A percentile compares a stretch with the other conserved stretches of the same genome.
Conservation (phyloP, 2,329 filamentous ascomycete species). For the Corynespora cassiicola region DNA sequence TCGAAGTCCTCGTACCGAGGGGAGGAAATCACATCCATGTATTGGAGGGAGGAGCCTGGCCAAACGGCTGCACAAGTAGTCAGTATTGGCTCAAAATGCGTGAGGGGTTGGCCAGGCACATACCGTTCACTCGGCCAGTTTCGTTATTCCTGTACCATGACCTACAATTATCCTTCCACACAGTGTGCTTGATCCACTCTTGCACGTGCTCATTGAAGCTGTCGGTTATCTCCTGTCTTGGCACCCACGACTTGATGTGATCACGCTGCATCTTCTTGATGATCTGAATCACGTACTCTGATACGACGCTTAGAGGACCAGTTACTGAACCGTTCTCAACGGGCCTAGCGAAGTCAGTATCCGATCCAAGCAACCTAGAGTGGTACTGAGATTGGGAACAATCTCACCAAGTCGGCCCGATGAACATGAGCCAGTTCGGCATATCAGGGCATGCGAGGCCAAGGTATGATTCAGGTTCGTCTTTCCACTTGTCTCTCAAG, state of each 20-base stretch:
- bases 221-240: conserved; percentile 50
- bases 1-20: conserved; percentile 54
- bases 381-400: conserved; percentile 16
- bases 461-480: conserved; percentile 49
- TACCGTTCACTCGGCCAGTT: conserved; percentile 40
- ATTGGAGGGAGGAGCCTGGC: conserved; percentile 60
- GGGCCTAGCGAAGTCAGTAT: conserved; percentile 35
- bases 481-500: conserved; percentile 49
- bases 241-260: conserved; percentile 50
- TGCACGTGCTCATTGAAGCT: conserved; percentile 53
- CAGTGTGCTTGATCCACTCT: conserved; percentile 58
- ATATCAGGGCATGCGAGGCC: conserved; percentile 51
- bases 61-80: conserved; percentile 49
- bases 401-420: conserved; percentile 46
- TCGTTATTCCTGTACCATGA: conserved; percentile 55
- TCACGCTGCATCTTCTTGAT: conserved; percentile 56
- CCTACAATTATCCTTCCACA: conserved; percentile 56
- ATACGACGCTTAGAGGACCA: conserved; percentile 47
- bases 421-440: conserved; percentile 52
- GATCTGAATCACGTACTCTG: conserved; percentile 49
- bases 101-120: neutral
- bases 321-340: conserved; percentile 56
- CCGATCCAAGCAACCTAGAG: neutral
- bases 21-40: conserved; percentile 46
- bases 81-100: too few species aligned